These are phyloP conservation scores for Zygoascus ofunaensis DNA, from an alignment of 805 yeast genomes.

Conservation along the genomic window DNA sequence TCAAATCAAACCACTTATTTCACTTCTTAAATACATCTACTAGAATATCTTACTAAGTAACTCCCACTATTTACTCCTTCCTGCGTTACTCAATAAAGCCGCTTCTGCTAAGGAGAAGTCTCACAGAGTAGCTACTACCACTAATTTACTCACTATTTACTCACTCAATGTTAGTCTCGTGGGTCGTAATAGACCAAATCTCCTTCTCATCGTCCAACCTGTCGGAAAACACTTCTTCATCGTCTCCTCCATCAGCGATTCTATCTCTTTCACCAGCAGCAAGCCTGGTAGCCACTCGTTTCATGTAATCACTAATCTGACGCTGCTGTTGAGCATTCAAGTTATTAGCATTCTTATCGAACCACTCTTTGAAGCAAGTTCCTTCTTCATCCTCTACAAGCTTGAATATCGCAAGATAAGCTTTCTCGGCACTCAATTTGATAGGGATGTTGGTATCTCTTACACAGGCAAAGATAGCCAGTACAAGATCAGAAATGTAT, in stretches of 20 bases:
- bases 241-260: constrained; percentile 84
- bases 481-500: constrained; percentile 41
- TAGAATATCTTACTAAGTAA: too few relatives aligned
- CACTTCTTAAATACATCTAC: too few relatives aligned
- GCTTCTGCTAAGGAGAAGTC: too few relatives aligned
- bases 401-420: constrained; percentile 62
- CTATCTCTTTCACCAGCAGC: constrained; percentile 84
- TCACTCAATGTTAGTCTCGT: too few relatives aligned
- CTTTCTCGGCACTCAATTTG: constrained; percentile 89
- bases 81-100: too few relatives aligned
- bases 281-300: constrained; percentile 79
- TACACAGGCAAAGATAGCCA: constrained; percentile 71
- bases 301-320: constrained; percentile 79
- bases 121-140: too few relatives aligned
- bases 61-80: too few relatives aligned
- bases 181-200: too few relatives aligned
- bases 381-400: constrained; percentile 56
- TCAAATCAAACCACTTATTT: too few relatives aligned
- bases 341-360: constrained; percentile 31
- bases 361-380: constrained; percentile 55
- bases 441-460: constrained; percentile 87
- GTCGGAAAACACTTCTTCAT: constrained; percentile 74
- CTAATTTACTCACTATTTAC: too few relatives aligned
- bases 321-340: constrained; percentile 34
- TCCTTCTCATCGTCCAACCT: constrained; percentile 78